These are phyloP conservation scores for Neurospora pannonica DNA, from an alignment of 495 filamentous ascomycete species.

Conservation along the genomic window DNA sequence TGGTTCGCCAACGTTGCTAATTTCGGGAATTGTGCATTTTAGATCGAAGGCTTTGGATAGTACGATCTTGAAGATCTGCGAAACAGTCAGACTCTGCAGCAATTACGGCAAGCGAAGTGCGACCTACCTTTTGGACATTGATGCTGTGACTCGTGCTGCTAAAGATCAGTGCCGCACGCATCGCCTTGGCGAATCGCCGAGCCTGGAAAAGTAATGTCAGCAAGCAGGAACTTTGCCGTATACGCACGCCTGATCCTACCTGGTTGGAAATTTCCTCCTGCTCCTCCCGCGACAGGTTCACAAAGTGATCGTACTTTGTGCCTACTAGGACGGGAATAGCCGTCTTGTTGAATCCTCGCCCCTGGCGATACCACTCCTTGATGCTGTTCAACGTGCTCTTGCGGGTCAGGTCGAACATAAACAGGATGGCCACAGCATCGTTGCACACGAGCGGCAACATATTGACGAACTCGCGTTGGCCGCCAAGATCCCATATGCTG, in stretches of 20 bases:
- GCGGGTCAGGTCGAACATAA: conserved; percentile 97
- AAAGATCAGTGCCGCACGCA: conserved; percentile 95
- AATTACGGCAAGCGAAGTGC: neutral
- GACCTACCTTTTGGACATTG: conserved; percentile 90
- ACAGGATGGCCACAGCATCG: conserved; percentile 93
- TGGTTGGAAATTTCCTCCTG: conserved; percentile 97
- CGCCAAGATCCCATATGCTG: conserved; percentile 97
- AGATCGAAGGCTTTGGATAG: conserved; percentile 97
- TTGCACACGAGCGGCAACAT: conserved; percentile 99
- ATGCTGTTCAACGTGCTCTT: conserved; percentile 98
- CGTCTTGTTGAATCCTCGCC: conserved; percentile 97
- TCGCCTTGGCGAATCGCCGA: conserved; percentile 91
- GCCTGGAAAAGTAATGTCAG: conserved; percentile 46
- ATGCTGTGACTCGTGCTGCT: conserved; percentile 98
- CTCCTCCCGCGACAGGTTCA: conserved; percentile 93
- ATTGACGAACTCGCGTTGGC: conserved; percentile 97
- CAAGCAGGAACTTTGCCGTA: neutral
- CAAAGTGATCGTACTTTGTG: conserved; percentile 98
- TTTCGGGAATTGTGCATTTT: conserved; percentile 97
- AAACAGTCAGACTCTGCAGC: neutral
- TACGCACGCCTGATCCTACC: conserved; percentile 32
- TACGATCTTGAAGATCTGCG: conserved; percentile 98
- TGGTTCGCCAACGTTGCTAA: conserved; percentile 96
- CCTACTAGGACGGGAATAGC: conserved; percentile 94
- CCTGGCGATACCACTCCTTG: conserved; percentile 99